Base-by-base conservation (phyloP, 1,139 yeast species). In the Arxiozyma bovina region DNA sequence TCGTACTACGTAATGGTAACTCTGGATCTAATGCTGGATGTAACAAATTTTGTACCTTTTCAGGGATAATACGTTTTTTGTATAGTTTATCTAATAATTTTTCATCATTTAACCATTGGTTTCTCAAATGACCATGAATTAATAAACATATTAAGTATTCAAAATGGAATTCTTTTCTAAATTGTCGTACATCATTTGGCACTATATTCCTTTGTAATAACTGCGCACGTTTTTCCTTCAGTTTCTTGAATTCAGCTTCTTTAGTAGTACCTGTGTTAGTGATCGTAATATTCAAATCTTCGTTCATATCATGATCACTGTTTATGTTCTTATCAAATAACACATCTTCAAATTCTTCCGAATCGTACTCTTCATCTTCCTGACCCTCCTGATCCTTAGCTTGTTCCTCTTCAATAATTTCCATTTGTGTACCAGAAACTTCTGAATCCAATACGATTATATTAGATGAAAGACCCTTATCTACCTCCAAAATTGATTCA, bases 71-170 rank as follows among this genome's bases (percentile, higher is more conserved):
- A 46, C 34, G 49, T 46, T 34, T 34, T n/a, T 69, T 69, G 42
- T 74, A 69, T 15, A 85, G 64, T 20, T 63, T 60, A 20, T 61
- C 57, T 49, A 75, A 73, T 2, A 87, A 65, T 1, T 64, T 63
- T 4, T 67, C 62, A 61, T 82, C 80, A 58, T 81, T 82, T 57
- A 90, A 79, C 96, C 96, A 89, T n/a, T 71, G 62, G 66, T 89
- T 91, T 20, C 95, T 74, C 1, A 80, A 61, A 1, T 76, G 74
- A 0, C 89, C 94, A 67, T 87, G 95, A 4, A 77, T 68, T 40
- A 86, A 66, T 77, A 87, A 78, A 48, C 79, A 66, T 18, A 80
- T 72, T 3, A 91, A 61, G 59, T 81, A 80, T 55, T 78, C 63
- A 69, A 81, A 77, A 67, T 91, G 97, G n/a, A 82, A 70, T 0